Conservation (phyloP, 495 filamentous ascomycete genomes). For the Pseudoneurospora amorphoporcata region DNA sequence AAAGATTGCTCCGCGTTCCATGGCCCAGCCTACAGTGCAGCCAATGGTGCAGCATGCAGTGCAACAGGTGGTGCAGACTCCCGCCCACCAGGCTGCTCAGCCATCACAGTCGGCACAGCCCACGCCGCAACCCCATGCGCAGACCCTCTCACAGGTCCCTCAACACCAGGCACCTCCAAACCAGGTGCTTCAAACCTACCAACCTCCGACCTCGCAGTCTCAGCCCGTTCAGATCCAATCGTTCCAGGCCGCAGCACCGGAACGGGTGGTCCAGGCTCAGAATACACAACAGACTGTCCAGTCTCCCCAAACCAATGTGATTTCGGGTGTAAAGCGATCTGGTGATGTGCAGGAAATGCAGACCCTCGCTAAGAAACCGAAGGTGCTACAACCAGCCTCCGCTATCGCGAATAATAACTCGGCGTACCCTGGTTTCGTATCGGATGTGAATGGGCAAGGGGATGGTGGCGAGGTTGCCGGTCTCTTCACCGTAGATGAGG, state of each 20-base stretch:
- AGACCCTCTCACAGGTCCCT: not conserved
- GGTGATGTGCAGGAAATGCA: conserved; percentile 5
- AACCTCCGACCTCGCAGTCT: not conserved
- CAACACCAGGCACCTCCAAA: not conserved
- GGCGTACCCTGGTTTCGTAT: not conserved
- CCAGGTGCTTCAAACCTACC: not conserved
- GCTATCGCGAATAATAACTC: not conserved
- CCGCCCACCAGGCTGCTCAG: conserved; percentile 3
- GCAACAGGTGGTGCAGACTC: not conserved
- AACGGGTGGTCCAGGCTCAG: conserved; percentile 1
- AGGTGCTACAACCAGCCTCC: conserved; percentile 1
- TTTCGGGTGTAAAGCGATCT: conserved; percentile 10
- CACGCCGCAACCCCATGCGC: not conserved
- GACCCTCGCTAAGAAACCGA: conserved; percentile 16
- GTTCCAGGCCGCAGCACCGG: not conserved
- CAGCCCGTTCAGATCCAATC: not conserved
- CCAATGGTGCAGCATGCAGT: not conserved
- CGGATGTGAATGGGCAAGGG: not conserved
- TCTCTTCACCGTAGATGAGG: conserved; percentile 7
- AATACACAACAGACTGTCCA: conserved; percentile 1
- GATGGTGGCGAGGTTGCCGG: not conserved
- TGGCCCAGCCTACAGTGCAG: not conserved
- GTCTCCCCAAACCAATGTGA: not conserved
- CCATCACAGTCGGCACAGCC: not conserved
- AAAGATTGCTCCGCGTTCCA: not conserved